Conservation (phyloP, 2,329 filamentous ascomycete species). For the Leptodontidium sp. region DNA sequence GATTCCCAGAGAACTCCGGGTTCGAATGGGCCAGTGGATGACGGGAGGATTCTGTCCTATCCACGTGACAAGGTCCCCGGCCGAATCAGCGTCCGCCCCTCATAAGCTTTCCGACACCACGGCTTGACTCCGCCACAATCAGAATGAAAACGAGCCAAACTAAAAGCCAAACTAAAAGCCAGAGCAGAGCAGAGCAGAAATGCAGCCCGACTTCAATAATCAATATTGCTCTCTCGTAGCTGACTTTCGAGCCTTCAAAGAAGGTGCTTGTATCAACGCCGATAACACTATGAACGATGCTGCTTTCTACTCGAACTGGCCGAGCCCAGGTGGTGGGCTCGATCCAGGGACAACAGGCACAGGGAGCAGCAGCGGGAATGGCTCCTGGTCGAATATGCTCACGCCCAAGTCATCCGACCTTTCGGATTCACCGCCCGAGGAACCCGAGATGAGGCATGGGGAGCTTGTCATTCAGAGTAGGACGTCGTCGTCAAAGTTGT, state of each 20-base stretch:
- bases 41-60: background rate
- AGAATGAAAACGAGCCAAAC: background rate
- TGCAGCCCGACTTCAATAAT: conserved; percentile 15
- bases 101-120: background rate
- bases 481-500: background rate
- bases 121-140: conserved; percentile 9
- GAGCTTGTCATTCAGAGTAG: background rate
- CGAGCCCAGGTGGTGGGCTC: background rate
- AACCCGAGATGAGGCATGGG: background rate
- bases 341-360: background rate
- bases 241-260: conserved; percentile 25
- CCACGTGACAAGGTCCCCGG: background rate
- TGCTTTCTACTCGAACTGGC: conserved; percentile 9
- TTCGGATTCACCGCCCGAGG: background rate
- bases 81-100: background rate
- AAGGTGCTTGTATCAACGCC: conserved; percentile 14
- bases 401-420: background rate
- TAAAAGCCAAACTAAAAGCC: background rate
- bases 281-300: conserved; percentile 17
- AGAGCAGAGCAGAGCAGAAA: background rate
- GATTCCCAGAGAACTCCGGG: too few species aligned
- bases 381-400: background rate
- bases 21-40: too few species aligned
- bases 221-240: conserved; percentile 26
- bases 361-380: background rate